These are phyloP conservation scores for Backusella luteola DNA, from an alignment of 192 early-diverging fungal species.

Conservation along the genomic window DNA sequence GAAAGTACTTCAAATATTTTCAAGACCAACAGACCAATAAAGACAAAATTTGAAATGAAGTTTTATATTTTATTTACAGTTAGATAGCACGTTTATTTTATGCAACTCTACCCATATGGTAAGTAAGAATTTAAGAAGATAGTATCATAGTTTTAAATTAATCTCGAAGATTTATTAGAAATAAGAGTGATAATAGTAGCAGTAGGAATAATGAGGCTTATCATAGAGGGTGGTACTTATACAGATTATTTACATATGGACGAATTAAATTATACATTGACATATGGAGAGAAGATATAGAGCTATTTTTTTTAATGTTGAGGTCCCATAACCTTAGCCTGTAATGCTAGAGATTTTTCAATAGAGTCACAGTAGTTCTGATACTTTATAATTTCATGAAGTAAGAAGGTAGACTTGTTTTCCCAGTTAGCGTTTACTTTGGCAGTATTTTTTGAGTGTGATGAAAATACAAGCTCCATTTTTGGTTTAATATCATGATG, in stretches of 20 bases:
- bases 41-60: too few species aligned
- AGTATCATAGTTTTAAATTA: too few species aligned
- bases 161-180: not conserved
- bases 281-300: not conserved
- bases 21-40: too few species aligned
- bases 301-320: not conserved
- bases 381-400: constrained; percentile 84
- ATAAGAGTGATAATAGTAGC: not conserved
- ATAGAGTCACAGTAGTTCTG: constrained; percentile 78
- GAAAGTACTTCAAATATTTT: too few species aligned
- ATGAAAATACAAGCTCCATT: constrained; percentile 29
- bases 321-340: not conserved
- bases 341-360: constrained; percentile 46
- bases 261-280: not conserved
- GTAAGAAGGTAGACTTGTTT: constrained; percentile 69
- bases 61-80: too few species aligned
- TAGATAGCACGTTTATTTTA: too few species aligned
- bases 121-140: too few species aligned
- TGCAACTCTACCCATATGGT: too few species aligned
- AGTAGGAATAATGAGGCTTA: not conserved
- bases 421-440: constrained; percentile 81
- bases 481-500: constrained; percentile 59
- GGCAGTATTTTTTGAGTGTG: not conserved
- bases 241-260: not conserved
- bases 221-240: not conserved